Percentiles rank a stretch among this genome's conserved stretches.
phyloP scores from a whole-genome alignment of 441 rosid species.

The Populus trichocarpa region DNA sequence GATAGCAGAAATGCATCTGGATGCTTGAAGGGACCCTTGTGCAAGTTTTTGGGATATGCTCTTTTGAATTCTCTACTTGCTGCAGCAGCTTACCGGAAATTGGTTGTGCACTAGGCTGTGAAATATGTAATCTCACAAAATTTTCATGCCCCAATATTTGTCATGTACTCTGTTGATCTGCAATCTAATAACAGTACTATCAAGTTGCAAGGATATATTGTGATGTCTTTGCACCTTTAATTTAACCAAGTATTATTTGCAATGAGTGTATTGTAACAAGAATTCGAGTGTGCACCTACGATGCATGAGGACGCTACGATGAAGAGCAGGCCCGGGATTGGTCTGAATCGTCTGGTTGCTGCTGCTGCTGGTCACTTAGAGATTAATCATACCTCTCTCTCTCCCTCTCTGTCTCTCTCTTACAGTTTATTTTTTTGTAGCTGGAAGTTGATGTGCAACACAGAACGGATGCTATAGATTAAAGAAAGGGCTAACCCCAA shows the following conservation, averaged over 20 bases:
- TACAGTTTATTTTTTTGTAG: background rate
- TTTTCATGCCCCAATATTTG: constrained; percentile 10
- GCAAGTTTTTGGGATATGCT: constrained; percentile 11
- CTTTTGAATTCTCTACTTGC: constrained; percentile 8
- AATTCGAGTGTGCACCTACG: background rate
- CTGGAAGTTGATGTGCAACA: background rate
- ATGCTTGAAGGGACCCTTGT: constrained; percentile 15
- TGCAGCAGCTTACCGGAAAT: constrained; percentile 16
- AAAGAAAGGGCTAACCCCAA: background rate
- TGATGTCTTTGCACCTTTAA: background rate
- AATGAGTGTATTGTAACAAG: background rate
- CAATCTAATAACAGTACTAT: constrained; percentile 1
- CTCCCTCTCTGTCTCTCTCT: too few species aligned
- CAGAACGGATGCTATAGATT: background rate
- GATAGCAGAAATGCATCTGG: constrained; percentile 17
- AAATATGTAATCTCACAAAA: constrained; percentile 21
- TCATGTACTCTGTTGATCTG: constrained; percentile 1
- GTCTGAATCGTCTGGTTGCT: background rate
- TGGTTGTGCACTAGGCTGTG: constrained; percentile 25
- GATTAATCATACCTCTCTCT: too few species aligned
- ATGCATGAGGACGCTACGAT: too few species aligned
- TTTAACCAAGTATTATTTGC: background rate
- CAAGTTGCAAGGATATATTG: background rate
- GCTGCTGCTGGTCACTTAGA: background rate
- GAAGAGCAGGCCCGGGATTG: background rate